phyloP scores from a whole-genome alignment of 2,329 filamentous ascomycete species.

The Aspergillus brasiliensis region DNA sequence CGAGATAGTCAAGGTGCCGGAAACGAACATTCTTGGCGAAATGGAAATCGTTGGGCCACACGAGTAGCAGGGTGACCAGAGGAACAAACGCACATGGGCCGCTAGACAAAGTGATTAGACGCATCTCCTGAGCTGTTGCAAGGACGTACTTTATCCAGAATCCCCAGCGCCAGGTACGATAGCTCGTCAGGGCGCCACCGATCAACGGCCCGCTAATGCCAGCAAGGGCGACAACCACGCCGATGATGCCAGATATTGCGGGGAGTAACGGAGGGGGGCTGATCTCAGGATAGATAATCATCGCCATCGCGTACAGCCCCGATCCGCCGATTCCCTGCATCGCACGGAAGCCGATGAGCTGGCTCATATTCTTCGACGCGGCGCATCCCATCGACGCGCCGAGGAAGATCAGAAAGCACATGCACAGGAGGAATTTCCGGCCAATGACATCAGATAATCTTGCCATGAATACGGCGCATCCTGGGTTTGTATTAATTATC shows the following conservation, averaged over 20 bases:
- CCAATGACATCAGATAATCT: conserved; percentile 8
- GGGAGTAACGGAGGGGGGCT: not conserved
- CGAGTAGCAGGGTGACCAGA: not conserved
- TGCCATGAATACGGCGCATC: conserved; percentile 5
- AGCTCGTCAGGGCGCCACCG: conserved; percentile 3
- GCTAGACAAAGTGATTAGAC: not conserved
- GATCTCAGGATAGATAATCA: conserved; percentile 5
- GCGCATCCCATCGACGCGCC: conserved; percentile 11
- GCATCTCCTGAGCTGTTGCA: not conserved
- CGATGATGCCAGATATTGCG: conserved; percentile 7
- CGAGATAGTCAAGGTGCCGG: conserved; percentile 6
- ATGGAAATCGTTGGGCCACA: conserved; percentile 7
- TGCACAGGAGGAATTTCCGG: conserved; percentile 3
- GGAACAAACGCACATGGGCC: conserved; percentile 5
- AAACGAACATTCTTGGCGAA: conserved; percentile 8
- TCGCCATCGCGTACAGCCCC: conserved; percentile 5
- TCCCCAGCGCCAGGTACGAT: conserved; percentile 5
- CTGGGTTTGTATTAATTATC: not conserved
- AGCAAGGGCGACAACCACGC: conserved; percentile 1
- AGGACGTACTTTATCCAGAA: conserved; percentile 6
- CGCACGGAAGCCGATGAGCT: conserved; percentile 11
- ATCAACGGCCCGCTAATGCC: conserved; percentile 8
- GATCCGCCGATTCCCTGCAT: conserved; percentile 6
- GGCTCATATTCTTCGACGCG: conserved; percentile 7
- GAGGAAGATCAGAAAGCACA: conserved; percentile 8